A percentile compares a stretch with the other conserved stretches of the same genome.
Evolutionary conservation across 352 stramenopile species (phyloP).

Genomic region (Peronospora farinosa): DNA sequence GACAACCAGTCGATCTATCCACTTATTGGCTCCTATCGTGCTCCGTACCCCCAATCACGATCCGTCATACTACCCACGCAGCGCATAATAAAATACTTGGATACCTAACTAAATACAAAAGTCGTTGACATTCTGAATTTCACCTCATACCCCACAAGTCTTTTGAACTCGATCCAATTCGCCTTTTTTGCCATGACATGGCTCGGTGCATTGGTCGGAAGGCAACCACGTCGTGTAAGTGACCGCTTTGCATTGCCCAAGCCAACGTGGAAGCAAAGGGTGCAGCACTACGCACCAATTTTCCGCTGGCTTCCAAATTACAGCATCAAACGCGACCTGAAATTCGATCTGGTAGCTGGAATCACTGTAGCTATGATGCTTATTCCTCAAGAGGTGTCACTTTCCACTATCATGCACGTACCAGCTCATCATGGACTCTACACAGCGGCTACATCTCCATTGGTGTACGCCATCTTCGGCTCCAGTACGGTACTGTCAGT

Average conservation of each 20-base stretch:
- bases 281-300: slow-evolving; percentile 19
- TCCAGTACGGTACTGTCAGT: slow-evolving; percentile 18
- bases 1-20: not conserved
- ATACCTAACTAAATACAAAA: not conserved
- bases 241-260: slow-evolving; percentile 13
- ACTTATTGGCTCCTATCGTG: not conserved
- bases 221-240: slow-evolving; percentile 7
- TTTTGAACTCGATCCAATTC: not conserved
- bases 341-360: slow-evolving; percentile 16
- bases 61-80: not conserved
- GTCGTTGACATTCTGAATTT: not conserved
- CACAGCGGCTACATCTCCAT: slow-evolving; percentile 10
- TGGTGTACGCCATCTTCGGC: slow-evolving; percentile 18
- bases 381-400: slow-evolving; percentile 13
- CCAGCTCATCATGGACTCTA: slow-evolving; percentile 15
- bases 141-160: not conserved
- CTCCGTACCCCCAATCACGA: not conserved
- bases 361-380: slow-evolving; percentile 17
- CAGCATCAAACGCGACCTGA: slow-evolving; percentile 17
- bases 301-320: slow-evolving; percentile 20
- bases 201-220: not conserved
- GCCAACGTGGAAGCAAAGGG: slow-evolving; percentile 13
- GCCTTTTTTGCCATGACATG: not conserved
- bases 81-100: not conserved
- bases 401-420: slow-evolving; percentile 15